Conservation (phyloP, 768 basidiomycete species). For the Agrocybe praecox region DNA sequence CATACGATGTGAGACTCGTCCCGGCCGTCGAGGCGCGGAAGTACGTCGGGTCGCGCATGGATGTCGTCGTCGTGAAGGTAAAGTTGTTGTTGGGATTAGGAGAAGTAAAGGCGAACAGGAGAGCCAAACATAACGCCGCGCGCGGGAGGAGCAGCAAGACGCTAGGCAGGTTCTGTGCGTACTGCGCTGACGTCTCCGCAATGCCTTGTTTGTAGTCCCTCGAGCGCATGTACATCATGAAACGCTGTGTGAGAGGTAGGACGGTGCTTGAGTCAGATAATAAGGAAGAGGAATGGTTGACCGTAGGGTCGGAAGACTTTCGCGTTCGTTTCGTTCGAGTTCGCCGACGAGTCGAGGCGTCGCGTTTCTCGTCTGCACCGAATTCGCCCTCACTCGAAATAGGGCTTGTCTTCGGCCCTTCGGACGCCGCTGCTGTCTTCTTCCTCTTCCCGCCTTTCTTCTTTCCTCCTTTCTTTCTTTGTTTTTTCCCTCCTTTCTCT, state of each 20-base stretch:
- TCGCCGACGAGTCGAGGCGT: background rate
- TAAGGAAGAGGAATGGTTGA: too few relatives aligned
- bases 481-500: background rate
- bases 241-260: too few relatives aligned
- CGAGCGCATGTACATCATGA: background rate
- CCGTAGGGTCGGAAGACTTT: background rate
- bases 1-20: constrained; percentile 74
- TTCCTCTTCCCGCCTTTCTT: background rate
- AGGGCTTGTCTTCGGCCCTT: background rate
- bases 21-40: constrained; percentile 51
- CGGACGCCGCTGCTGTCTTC: background rate
- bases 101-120: constrained; percentile 51
- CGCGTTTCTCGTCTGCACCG: background rate
- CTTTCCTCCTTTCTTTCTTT: background rate
- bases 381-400: background rate
- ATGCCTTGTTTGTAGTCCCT: constrained; percentile 38
- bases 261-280: too few relatives aligned
- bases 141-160: constrained; percentile 83
- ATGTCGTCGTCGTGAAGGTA: background rate
- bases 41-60: constrained; percentile 70
- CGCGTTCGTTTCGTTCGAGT: background rate
- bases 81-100: constrained; percentile 6
- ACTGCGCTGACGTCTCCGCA: constrained; percentile 84
- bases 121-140: constrained; percentile 71
- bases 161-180: constrained; percentile 84